Evolutionary conservation across 2,329 filamentous ascomycete species (phyloP), one percentile per base, ranked within the genome.

Genomic region (Cordyceps sp.): DNA sequence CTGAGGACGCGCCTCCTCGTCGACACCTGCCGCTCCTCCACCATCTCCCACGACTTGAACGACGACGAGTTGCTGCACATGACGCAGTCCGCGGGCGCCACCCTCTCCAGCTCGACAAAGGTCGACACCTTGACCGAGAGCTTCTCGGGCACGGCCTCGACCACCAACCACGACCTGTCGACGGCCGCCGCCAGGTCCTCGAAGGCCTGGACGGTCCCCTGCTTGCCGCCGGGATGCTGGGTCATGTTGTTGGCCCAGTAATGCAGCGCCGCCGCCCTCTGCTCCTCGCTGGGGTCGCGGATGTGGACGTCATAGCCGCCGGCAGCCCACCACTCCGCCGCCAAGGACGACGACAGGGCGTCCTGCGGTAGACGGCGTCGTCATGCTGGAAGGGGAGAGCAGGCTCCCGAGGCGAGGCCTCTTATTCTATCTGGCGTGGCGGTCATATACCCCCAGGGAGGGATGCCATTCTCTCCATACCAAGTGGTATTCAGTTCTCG

Each of bases 141-240:
- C 33, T 54, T 59, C 42, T 69, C 67, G 0, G 64, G 66, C 0
- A 70, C 57, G 12, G 58, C 62, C 44, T 68, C 66, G 36, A 69
- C 56, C n/a, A 68, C 59, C 6, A 69, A 50, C 66, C 61, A 72
- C 3, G 64, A 57, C 22, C 60, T 46, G 2, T 44, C 32, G 5
- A 69, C 56, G 0, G 64, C 58, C 0, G 41, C 31, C 7, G 48
- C 35, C 2, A 68, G 40, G 19, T 56, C 49, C 6, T 53, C 47
- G n/a, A 55, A 49, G 3, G 49, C 50, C 9, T 43, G 33, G 0
- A 48, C 42, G 1, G 36, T 44, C 1, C 57, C 59, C 7, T 31
- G 29, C 0, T 36, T 36, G 14, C 40, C 36, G 15, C 43, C 40
- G 0, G 48, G 39, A 39, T 46, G 53, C 14, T 39, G 37, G 32